Percentiles rank a stretch among this genome's conserved stretches.
Conservation (phyloP, 1,284 basidiomycete species). For the Ceratobasidium sp. region DNA sequence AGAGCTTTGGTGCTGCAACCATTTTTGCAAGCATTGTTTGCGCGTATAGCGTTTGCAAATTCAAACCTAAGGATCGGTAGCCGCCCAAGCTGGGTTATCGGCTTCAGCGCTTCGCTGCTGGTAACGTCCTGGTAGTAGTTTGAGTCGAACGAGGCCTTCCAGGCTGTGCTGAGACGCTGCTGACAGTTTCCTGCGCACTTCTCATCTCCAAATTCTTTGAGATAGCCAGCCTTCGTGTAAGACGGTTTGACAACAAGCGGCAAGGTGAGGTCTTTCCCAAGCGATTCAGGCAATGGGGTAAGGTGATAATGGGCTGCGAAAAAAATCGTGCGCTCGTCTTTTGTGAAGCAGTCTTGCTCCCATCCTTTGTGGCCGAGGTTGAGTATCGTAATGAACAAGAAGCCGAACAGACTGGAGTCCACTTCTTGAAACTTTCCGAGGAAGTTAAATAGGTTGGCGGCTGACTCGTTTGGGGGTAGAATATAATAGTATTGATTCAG, state of each 20-base stretch:
- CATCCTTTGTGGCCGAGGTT: constrained; percentile 3
- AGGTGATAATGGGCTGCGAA: constrained; percentile 17
- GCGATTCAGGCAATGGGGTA: neutral
- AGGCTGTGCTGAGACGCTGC: neutral
- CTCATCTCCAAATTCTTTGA: neutral
- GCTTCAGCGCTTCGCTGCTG: neutral
- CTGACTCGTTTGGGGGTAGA: neutral
- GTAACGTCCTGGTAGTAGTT: neutral
- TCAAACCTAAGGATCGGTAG: neutral
- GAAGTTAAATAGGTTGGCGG: neutral
- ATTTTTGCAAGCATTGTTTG: no score
- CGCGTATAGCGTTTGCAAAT: neutral
- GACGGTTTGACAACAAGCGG: neutral
- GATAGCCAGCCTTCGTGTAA: neutral
- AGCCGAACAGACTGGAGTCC: constrained; percentile 8
- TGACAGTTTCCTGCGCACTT: neutral
- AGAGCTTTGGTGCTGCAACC: no score
- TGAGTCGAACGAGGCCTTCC: neutral
- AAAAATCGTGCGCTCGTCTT: constrained; percentile 3
- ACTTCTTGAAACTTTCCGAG: neutral
- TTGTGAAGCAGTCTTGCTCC: neutral
- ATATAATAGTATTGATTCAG: neutral
- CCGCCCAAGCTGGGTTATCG: neutral
- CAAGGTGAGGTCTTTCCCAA: neutral
- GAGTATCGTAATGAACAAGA: neutral